Base-by-base conservation (phyloP, 768 basidiomycete species). In the Boletellus sp. region DNA sequence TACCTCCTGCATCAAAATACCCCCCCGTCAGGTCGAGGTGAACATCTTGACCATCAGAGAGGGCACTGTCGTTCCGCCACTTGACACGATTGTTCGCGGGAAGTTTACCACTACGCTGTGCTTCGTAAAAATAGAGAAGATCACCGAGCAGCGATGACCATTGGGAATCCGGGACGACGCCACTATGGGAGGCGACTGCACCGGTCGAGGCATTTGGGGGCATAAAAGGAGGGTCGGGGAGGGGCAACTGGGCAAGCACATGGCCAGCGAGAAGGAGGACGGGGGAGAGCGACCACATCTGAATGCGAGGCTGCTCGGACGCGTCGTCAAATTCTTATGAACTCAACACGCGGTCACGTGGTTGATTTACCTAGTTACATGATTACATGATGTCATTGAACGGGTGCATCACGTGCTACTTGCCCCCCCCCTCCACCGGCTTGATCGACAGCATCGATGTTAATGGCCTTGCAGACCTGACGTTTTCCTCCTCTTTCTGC, bases 1-100 rank as follows among this genome's bases (percentile, higher is more conserved):
- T 60, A 88, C 89, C 89, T 73, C 93, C 93, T 52, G 94, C 92
- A 74, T 95, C 94, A 63, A 90, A 94, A 64, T 86, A 95, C 7
- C 94, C 94, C 65, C 92, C 91, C 28, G 77, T 82, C 45, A 96
- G 70, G 65, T 97, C 88, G 15, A 92, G 60, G 6, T 76, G 76
- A 31, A 75, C 83, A 54, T 91, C 86, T 50, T 74, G 67, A 13
- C 93, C 94, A 68, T 97, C 94, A 32, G 81, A 70, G 20, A 85
- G 58, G 16, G 81, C 79, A 60, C 89, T 91, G 48, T 85, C 78
- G 60, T 96, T 96, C 45, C 94, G 75, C 94, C 94, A 97, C 22
- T 78, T 62, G 2, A 94, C 90, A 35, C 94, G 78, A 52, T 89
- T 90, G 4, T 73, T 73, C 12, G 70, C 59, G 1, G 85, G 78